Evolutionary conservation across 2,329 filamentous ascomycete genomes (phyloP).

Genomic region (Nemania abortiva): DNA sequence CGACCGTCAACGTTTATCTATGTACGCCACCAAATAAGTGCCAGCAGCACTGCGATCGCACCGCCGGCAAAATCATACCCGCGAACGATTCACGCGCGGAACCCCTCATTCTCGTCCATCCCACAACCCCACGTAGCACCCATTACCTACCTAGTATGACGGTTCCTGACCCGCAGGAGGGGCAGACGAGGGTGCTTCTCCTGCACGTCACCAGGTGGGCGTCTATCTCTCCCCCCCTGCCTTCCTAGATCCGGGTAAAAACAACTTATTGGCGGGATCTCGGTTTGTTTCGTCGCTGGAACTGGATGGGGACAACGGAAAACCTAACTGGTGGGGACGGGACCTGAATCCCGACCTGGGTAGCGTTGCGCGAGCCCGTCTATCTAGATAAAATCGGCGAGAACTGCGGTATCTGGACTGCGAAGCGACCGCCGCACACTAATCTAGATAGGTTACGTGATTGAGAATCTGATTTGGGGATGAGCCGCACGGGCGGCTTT

Average conservation of each 20-base stretch:
- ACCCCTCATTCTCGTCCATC: constrained; percentile 13
- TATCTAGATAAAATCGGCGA: constrained; percentile 38
- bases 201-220: constrained; percentile 20
- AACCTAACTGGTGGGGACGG: constrained; percentile 5
- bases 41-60: neutral
- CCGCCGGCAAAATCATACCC: constrained; percentile 34
- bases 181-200: neutral
- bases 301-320: constrained; percentile 2
- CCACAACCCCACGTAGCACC: constrained; percentile 5
- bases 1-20: constrained; percentile 1
- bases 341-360: neutral
- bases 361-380: neutral
- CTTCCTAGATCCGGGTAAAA: constrained; percentile 30
- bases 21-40: too few relatives aligned
- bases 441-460: neutral
- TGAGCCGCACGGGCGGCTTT: too few relatives aligned
- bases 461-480: neutral
- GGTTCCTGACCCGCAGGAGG: constrained; percentile 8
- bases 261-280: constrained; percentile 25
- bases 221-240: neutral
- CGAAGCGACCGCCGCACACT: neutral
- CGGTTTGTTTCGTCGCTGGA: too few relatives aligned
- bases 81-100: constrained; percentile 1
- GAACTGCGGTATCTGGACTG: constrained; percentile 26
- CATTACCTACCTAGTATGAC: neutral